Evolutionary conservation across 805 yeast genomes (phyloP), one percentile per base, ranked within the genome.

Genomic region (Yamadazyma phyllophila): DNA sequence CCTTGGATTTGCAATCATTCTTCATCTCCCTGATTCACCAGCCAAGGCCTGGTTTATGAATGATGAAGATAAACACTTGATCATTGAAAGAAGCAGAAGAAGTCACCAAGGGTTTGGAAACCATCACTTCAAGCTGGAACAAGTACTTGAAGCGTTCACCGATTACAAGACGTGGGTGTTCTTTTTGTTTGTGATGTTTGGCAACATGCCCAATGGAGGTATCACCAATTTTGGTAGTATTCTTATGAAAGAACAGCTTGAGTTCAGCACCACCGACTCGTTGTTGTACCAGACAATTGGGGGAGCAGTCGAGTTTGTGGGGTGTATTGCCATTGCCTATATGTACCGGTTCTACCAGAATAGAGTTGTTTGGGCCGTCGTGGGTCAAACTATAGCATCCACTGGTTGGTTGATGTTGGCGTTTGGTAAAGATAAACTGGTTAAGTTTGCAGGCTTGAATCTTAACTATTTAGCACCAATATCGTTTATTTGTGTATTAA

Each of bases 291-390:
- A 65, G 17, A 63, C 73, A 61, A 78, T 80, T 4, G 50, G 60
- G 7, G 83, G 83, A 33, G 78, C 75, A 2, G 73, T 76, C 10
- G 80, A 72, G 48, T 54, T 69, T 17, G 64, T 63, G 17, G 76
- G 73, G 1, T 63, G 67, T 52, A 56, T 62, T 39, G 46, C 62
- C 5, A 63, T 68, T 39, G 65, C 64, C 15, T 52, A 51, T 40
- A 49, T 52, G 39, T 56, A 62, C 29, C 48, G 56, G 14, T 63
- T 50, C 43, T 51, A 58, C 47, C 56, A 57, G 32, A 61, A 66
- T 49, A 52, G 70, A 33, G 40, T 65, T 50, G 47, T 59, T 12
- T 55, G 58, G 56, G 63, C 67, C 7, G 45, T 60, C 14, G 40
- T 60, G 15, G 59, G 63, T 3, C 55, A 55, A 13, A 45, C 43